A percentile compares a stretch with the other conserved stretches of the same genome.
Evolutionary conservation across 352 stramenopile species (phyloP).

Genomic region (Globisporangium spiculum): DNA sequence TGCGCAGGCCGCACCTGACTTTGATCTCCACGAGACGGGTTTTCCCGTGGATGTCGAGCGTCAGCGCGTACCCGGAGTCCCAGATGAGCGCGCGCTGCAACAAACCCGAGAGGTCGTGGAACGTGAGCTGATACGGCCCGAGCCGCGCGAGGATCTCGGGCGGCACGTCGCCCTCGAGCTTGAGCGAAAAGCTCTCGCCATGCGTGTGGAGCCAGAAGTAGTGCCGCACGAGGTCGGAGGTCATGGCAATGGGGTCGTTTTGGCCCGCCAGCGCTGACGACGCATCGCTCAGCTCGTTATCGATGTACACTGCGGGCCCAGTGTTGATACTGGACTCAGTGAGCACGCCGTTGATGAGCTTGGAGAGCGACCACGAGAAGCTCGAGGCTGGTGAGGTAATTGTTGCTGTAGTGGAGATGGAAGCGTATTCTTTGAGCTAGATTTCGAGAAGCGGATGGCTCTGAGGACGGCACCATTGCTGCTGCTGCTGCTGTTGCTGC

Average conservation of each 20-base stretch:
- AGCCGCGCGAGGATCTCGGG: conserved; percentile 24
- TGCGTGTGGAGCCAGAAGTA: conserved; percentile 8
- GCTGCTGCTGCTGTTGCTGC: too few species aligned
- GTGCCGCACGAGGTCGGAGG: not conserved
- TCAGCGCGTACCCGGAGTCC: conserved; percentile 35
- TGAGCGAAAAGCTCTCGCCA: conserved; percentile 1
- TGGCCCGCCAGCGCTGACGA: not conserved
- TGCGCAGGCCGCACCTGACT: conserved; percentile 25
- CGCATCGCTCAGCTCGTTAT: not conserved
- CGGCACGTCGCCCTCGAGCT: conserved; percentile 28
- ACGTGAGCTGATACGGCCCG: conserved; percentile 12
- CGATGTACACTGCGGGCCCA: not conserved
- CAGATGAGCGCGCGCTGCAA: conserved; percentile 51
- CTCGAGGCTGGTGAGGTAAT: too few species aligned
- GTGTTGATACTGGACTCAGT: conserved; percentile 4
- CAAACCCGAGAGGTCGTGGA: conserved; percentile 27
- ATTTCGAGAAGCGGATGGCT: not conserved
- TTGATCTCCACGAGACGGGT: conserved; percentile 21
- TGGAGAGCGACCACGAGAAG: not conserved
- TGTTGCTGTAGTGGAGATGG: not conserved
- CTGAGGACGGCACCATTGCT: conserved; percentile 1
- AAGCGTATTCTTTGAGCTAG: conserved; percentile 3
- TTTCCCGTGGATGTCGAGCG: conserved; percentile 11
- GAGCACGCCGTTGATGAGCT: conserved; percentile 10
- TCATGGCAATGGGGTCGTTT: not conserved